Evolutionary conservation across 495 filamentous ascomycete genomes (phyloP).

Genomic region (Astrocystis sublimbata): DNA sequence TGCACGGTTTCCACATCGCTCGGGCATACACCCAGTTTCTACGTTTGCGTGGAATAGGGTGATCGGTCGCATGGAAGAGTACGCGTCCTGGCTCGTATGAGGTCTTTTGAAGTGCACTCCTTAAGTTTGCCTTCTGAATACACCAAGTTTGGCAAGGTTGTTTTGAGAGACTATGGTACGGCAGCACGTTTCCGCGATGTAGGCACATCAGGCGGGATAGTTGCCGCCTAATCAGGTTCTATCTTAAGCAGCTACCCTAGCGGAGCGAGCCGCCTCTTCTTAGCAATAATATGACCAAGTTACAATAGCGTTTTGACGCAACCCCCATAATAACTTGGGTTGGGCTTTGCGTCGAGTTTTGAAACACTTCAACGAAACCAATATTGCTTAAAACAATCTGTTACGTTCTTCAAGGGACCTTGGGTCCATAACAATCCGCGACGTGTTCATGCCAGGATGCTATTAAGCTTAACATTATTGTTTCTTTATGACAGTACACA

Average conservation of each 20-base stretch:
- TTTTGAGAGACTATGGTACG: neutral
- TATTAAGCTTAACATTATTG: neutral
- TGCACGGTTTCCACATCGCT: neutral
- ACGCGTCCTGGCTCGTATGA: neutral
- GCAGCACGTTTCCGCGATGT: slow-evolving; percentile 2
- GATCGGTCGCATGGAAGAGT: neutral
- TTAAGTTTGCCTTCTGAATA: neutral
- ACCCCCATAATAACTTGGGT: no score
- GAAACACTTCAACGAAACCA: neutral
- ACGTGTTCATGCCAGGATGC: neutral
- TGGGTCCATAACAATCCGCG: neutral
- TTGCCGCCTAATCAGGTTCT: neutral
- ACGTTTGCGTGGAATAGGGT: neutral
- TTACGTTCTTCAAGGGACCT: neutral
- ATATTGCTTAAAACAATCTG: neutral
- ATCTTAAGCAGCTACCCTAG: neutral
- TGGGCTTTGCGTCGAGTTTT: neutral
- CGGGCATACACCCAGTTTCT: neutral
- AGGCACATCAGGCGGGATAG: neutral
- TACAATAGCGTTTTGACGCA: no score
- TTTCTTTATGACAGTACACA: neutral
- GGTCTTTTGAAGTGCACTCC: neutral
- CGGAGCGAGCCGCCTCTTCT: neutral
- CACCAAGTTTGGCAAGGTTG: neutral
- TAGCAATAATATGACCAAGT: no score